Base-by-base conservation (phyloP, 192 early-diverging fungal species). In the Glomus cerebriforme region DNA sequence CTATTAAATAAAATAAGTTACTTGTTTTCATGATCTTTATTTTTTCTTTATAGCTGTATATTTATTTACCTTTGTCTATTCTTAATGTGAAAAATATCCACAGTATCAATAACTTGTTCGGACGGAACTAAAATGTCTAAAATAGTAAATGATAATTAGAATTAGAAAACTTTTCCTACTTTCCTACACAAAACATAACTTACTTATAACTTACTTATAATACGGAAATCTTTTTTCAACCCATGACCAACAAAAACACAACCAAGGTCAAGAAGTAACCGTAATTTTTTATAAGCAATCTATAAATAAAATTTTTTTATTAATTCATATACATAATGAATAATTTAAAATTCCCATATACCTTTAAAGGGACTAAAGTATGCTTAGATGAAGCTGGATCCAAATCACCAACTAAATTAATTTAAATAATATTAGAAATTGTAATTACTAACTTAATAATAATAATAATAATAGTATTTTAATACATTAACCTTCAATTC, bases 211-310 rank as follows among this genome's bases (percentile, higher is more conserved):
- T 83, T 85, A 94, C 94, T 97, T 67, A 97, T 96, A 34, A 94
- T 96, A 27, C 98, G 90, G 79, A 97, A 98, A 83, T 99, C 98
- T 73, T 97, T 96, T 62, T 93, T 93, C 47, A 99, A 83, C 2
- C 96, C 97, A 72, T 99, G 98, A 0, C 98, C 98, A 58, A 99
- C 92, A 83, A 99, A 95, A 12, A 93, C 86, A 81, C 95, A 97
- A 12, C 94, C 94, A 49, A 94, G 83, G 81, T 99, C 97, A 1
- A 98, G 92, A 24, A 99, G 83, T 34, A 96, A 83, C 0, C 97
- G 91, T 59, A 99, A 88, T 74, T 97, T 95, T 79, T 92, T 93
- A 85, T 99, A 98, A 0, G 93, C 94, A n/a, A 93, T n/a, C 66
- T 68, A 68, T 7, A 22, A 67, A 67, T 34, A 67, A 22, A 67